phyloP scores from a whole-genome alignment of 495 filamentous ascomycete genomes.

The Aspergillus nidulans region DNA sequence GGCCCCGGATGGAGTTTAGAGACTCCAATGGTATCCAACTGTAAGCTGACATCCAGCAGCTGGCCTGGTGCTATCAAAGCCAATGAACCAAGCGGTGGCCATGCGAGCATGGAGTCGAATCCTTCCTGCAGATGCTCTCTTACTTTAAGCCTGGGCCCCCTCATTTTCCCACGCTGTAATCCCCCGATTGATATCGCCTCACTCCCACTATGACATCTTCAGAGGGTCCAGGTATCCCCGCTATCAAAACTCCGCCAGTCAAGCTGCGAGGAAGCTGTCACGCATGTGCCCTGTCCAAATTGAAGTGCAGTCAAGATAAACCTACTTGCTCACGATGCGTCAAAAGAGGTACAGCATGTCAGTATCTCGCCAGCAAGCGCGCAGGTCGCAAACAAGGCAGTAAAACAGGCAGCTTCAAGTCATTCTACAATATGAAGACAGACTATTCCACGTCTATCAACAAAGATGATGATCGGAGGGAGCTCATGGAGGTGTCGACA shows the following conservation, averaged over 20 bases:
- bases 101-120: not conserved
- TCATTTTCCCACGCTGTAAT: not conserved
- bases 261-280: conserved; percentile 18
- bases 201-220: not conserved
- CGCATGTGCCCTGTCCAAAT: conserved; percentile 24
- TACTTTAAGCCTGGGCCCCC: not conserved
- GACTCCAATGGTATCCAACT: not conserved
- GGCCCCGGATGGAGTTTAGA: not conserved
- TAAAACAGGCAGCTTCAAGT: conserved; percentile 7
- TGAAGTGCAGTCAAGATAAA: conserved; percentile 56
- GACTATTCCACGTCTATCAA: not conserved
- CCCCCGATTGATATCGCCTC: not conserved
- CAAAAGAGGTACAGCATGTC: conserved; percentile 47
- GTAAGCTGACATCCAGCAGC: not conserved
- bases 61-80: not conserved
- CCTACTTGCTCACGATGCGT: conserved; percentile 54
- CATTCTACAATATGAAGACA: not conserved
- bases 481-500: not conserved
- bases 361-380: conserved; percentile 51
- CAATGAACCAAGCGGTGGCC: not conserved
- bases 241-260: conserved; percentile 18
- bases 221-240: not conserved
- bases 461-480: not conserved
- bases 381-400: conserved; percentile 21
- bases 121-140: not conserved